Percentiles rank a stretch among this genome's conserved stretches.
Conservation (phyloP, 148 eudicot genomes). For the Silene conica region DNA sequence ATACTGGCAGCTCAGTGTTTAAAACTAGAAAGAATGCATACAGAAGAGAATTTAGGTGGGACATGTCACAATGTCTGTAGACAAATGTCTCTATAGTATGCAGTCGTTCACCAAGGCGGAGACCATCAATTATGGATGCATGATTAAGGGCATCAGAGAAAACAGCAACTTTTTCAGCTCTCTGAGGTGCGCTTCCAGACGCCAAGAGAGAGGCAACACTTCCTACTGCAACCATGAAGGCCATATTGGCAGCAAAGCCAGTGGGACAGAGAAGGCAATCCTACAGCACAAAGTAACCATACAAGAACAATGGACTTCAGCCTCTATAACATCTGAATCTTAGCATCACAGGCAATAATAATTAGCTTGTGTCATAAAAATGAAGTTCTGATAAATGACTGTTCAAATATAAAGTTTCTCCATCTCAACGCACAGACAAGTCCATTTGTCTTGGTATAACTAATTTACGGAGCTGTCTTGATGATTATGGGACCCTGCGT, state of each 20-base stretch:
- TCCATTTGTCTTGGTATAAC: neutral
- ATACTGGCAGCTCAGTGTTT: neutral
- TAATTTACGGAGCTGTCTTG: neutral
- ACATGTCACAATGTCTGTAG: constrained; percentile 88
- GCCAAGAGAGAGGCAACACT: constrained; percentile 65
- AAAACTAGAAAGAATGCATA: constrained; percentile 30
- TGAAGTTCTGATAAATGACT: neutral
- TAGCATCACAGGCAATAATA: neutral
- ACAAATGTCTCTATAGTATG: constrained; percentile 59
- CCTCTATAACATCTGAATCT: neutral
- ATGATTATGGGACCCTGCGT: neutral
- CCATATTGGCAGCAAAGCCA: constrained; percentile 97
- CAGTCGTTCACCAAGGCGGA: constrained; percentile 86
- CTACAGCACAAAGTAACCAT: constrained; percentile 44
- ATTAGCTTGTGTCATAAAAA: neutral
- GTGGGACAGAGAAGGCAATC: constrained; percentile 99
- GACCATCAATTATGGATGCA: constrained; percentile 96
- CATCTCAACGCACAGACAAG: neutral
- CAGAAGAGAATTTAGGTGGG: constrained; percentile 76
- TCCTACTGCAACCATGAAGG: constrained; percentile 86
- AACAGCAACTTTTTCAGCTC: constrained; percentile 66
- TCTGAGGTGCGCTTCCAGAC: constrained; percentile 39
- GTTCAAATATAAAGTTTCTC: neutral
- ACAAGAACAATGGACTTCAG: constrained; percentile 10
- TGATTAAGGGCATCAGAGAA: constrained; percentile 96